phyloP scores from a whole-genome alignment of 768 basidiomycete genomes.

The Termitomyces sp. region DNA sequence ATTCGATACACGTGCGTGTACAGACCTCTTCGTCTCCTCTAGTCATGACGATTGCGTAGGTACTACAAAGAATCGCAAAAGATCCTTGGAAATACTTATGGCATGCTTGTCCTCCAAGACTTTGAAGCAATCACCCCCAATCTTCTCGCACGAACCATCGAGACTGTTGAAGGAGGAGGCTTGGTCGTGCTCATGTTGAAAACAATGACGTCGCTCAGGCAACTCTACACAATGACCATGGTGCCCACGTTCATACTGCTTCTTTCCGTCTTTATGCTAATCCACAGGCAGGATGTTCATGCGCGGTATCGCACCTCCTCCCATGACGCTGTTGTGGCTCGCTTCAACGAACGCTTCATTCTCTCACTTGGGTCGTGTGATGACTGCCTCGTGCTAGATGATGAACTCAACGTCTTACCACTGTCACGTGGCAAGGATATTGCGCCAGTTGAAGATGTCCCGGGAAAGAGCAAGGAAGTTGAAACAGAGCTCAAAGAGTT shows the following conservation, averaged over 20 bases:
- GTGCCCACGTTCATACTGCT: constrained; percentile 25
- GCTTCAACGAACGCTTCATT: constrained; percentile 99
- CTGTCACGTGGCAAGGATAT: constrained; percentile 96
- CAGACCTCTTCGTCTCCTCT: background rate
- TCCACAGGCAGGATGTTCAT: constrained; percentile 80
- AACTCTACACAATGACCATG: constrained; percentile 91
- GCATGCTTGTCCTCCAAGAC: constrained; percentile 95
- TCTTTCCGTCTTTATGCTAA: background rate
- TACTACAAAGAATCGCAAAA: constrained; percentile 18
- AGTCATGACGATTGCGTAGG: background rate
- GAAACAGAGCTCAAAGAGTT: constrained; percentile 74
- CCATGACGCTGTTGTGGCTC: constrained; percentile 83
- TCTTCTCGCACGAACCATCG: constrained; percentile 91
- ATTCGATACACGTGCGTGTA: constrained; percentile 88
- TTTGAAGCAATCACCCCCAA: constrained; percentile 99
- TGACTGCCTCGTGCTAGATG: constrained; percentile 93
- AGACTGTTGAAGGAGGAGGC: constrained; percentile 97
- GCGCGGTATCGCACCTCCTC: constrained; percentile 89
- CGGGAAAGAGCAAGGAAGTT: constrained; percentile 30
- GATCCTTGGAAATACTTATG: constrained; percentile 88
- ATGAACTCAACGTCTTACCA: constrained; percentile 96
- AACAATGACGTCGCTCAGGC: constrained; percentile 90
- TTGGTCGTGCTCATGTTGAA: constrained; percentile 86
- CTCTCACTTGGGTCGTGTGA: constrained; percentile 91
- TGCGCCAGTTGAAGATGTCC: constrained; percentile 49